Percentiles rank a stretch among this genome's conserved stretches.
phyloP scores from a whole-genome alignment of 768 basidiomycete genomes.

The Kwoniella sp. region DNA sequence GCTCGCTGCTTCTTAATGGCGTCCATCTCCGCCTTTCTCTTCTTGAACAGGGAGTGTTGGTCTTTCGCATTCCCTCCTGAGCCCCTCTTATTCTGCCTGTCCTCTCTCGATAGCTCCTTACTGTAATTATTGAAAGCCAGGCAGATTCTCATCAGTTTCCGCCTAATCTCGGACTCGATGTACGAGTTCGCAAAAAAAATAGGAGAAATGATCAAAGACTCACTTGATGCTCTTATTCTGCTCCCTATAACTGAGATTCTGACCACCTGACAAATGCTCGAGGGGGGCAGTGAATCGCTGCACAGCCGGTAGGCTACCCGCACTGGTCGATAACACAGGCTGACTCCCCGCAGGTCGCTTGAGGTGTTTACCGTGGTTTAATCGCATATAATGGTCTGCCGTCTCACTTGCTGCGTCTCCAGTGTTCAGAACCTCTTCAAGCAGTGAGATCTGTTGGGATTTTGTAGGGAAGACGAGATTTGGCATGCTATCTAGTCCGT shows the following conservation, averaged over 20 bases:
- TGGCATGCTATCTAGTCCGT: constrained; percentile 80
- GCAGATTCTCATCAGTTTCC: no score
- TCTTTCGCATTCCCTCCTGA: constrained; percentile 12
- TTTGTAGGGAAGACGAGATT: constrained; percentile 88
- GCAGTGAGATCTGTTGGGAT: constrained; percentile 92
- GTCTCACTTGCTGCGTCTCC: constrained; percentile 69
- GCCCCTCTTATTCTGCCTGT: constrained; percentile 36
- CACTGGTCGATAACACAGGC: constrained; percentile 11
- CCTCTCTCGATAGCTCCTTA: constrained; percentile 46
- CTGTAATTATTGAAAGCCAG: constrained; percentile 19
- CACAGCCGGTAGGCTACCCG: constrained; percentile 33
- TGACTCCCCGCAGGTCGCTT: constrained; percentile 25
- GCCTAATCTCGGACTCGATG: no score
- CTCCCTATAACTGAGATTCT: constrained; percentile 56
- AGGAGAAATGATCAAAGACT: no score
- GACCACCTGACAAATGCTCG: constrained; percentile 53
- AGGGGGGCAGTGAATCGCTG: constrained; percentile 53
- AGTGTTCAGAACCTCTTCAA: constrained; percentile 87
- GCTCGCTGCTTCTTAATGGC: constrained; percentile 23
- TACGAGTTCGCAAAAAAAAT: no score
- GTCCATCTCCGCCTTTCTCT: constrained; percentile 30
- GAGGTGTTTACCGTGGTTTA: constrained; percentile 46
- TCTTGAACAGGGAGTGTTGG: constrained; percentile 33
- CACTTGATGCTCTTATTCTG: constrained; percentile 56
- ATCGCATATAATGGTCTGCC: constrained; percentile 46